Evolutionary conservation across 305 asterid species (phyloP).

Genomic region (Solanum aculeatissimum): DNA sequence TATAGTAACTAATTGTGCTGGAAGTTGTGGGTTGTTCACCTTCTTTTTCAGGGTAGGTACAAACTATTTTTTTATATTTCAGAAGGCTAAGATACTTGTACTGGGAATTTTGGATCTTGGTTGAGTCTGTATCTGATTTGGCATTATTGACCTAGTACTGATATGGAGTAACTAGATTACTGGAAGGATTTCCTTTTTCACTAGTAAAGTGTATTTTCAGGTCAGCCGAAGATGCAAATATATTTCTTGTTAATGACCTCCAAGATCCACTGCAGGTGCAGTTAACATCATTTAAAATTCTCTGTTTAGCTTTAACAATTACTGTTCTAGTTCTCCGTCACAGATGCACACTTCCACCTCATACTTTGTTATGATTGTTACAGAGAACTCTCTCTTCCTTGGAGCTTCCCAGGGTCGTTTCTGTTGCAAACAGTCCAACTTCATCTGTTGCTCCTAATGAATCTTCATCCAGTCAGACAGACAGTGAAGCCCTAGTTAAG

Average conservation of each 20-base stretch:
- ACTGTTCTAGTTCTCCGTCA: neutral
- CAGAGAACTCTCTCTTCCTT: constrained; percentile 91
- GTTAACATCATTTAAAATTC: neutral
- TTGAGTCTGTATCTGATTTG: neutral
- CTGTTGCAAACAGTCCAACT: constrained; percentile 41
- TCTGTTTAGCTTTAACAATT: neutral
- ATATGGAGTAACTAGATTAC: neutral
- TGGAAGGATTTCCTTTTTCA: neutral
- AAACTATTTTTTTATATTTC: neutral
- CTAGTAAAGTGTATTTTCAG: constrained; percentile 31
- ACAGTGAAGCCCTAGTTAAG: constrained; percentile 25
- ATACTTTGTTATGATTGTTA: constrained; percentile 7
- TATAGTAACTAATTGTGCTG: neutral
- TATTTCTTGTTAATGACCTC: constrained; percentile 88
- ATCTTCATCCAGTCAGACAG: constrained; percentile 19
- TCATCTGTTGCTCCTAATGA: constrained; percentile 31
- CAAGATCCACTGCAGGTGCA: constrained; percentile 94
- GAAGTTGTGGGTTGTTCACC: neutral
- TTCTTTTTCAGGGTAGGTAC: neutral
- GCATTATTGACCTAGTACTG: neutral
- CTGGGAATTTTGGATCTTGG: neutral
- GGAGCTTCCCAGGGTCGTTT: constrained; percentile 82
- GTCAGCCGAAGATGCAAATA: constrained; percentile 93
- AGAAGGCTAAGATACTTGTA: neutral
- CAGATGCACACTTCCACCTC: neutral